Evolutionary conservation across 176 grass and related monocot genomes (phyloP).

Genomic region (Juncus inflexus): DNA sequence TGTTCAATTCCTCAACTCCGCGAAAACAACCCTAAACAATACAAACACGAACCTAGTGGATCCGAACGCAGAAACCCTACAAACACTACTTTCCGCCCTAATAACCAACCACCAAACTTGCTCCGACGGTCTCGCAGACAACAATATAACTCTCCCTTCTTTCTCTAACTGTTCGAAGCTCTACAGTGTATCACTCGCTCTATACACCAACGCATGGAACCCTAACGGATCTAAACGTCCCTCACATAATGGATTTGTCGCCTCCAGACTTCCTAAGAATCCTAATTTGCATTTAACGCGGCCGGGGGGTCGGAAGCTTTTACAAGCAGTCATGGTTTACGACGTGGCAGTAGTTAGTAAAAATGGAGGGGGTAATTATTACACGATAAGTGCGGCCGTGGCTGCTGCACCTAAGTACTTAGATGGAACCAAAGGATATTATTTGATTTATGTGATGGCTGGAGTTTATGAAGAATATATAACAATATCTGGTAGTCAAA

Average conservation of each 20-base stretch:
- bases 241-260: slow-evolving; percentile 25
- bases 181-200: slow-evolving; percentile 69
- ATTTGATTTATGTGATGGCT: slow-evolving; percentile 60
- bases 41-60: slow-evolving; percentile 47
- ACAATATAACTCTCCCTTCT: slow-evolving; percentile 40
- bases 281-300: slow-evolving; percentile 1
- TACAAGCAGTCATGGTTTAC: slow-evolving; percentile 40
- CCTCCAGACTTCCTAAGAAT: background rate
- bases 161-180: slow-evolving; percentile 55
- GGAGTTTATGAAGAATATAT: slow-evolving; percentile 93
- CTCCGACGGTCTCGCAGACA: slow-evolving; percentile 49
- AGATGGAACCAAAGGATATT: slow-evolving; percentile 57
- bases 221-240: slow-evolving; percentile 19
- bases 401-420: slow-evolving; percentile 52
- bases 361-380: slow-evolving; percentile 51
- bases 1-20: slow-evolving; percentile 57
- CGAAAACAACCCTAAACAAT: slow-evolving; percentile 35
- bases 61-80: slow-evolving; percentile 53
- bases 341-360: slow-evolving; percentile 49
- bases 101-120: slow-evolving; percentile 94
- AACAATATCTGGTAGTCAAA: slow-evolving; percentile 51
- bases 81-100: slow-evolving; percentile 77
- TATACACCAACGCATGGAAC: slow-evolving; percentile 86
- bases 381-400: slow-evolving; percentile 49
- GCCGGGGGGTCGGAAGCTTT: slow-evolving; percentile 32